Base-by-base conservation (phyloP, 208 protist genomes). In the Crithidia acanthocephali region DNA sequence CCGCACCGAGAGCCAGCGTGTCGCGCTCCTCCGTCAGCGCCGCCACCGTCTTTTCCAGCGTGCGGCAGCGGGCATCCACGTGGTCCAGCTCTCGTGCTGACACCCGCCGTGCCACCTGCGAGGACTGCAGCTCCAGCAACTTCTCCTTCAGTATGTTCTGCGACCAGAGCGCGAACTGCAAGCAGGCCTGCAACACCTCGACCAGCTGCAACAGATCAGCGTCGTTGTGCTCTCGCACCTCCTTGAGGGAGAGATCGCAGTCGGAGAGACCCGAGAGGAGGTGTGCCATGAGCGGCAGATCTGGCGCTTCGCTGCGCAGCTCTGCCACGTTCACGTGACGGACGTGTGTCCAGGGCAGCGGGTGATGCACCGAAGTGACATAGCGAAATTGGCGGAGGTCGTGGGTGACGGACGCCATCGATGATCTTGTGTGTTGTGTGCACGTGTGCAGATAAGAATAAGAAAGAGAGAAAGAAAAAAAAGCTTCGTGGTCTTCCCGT, bases 151-250 rank as follows among this genome's bases (percentile, higher is more conserved):
- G 66, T 10, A 96, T 68, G 5, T 80, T 77, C 74, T 95, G 92
- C n/a, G 92, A 94, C 81, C 83, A 90, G 42, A 96, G 76, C 4
- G 83, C 48, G 51, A 96, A 96, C 80, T 96, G 92, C 42, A 96
- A 74, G 20, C 77, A 65, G 6, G 81, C 68, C 66, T 96, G 92
- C 52, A 94, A 57, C 10, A 87, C 77, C 48, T 82, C 72, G 0
- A 88, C 33, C 6, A 94, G 82, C 70, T 94, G 92, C 35, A 86
- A 52, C 9, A 92, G n/a, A 65, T 96, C 91, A 18, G 77, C 66
- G 40, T 75, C 79, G 50, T 72, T 84, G 30, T 76, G 79, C 32
- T 76, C 60, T 16, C 69, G 77, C 7, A 88, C 57, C 16, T 76
- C 69, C 5, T 48, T 61, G 28, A 70, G 61, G 13, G 77, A 78